Conservation (phyloP, 176 grass and related monocot species). For the Pontederia crassipes region DNA sequence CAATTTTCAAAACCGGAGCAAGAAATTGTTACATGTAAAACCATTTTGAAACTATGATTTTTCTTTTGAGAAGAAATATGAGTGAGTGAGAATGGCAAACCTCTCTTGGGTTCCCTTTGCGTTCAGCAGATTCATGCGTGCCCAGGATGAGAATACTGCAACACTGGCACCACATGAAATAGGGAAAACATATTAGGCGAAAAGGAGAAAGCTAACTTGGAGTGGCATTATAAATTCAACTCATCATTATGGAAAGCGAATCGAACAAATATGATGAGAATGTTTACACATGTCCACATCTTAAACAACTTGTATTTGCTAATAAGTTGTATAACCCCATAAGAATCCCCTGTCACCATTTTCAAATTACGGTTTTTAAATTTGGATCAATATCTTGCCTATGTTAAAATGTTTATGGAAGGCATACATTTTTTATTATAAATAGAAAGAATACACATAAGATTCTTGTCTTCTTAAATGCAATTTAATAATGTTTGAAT, state of each 20-base stretch:
- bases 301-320: no score
- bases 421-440: no score
- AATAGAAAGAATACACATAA: no score
- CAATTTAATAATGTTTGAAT: no score
- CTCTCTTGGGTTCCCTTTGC: conserved; percentile 42
- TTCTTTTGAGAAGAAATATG: neutral
- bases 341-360: no score
- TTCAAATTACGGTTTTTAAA: no score
- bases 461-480: no score
- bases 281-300: neutral
- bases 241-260: no score
- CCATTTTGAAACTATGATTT: conserved; percentile 1
- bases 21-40: neutral
- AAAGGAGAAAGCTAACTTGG: neutral
- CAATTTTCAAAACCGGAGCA: neutral
- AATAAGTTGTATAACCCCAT: no score
- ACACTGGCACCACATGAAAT: conserved; percentile 33
- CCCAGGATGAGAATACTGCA: conserved; percentile 79
- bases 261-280: neutral
- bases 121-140: conserved; percentile 30
- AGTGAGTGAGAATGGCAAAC: conserved; percentile 21
- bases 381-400: no score
- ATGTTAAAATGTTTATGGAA: no score
- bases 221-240: neutral
- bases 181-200: conserved; percentile 5